Evolutionary conservation across 192 early-diverging fungal species (phyloP), one percentile per base, ranked within the genome.

Genomic region (Gonapodya sp.): DNA sequence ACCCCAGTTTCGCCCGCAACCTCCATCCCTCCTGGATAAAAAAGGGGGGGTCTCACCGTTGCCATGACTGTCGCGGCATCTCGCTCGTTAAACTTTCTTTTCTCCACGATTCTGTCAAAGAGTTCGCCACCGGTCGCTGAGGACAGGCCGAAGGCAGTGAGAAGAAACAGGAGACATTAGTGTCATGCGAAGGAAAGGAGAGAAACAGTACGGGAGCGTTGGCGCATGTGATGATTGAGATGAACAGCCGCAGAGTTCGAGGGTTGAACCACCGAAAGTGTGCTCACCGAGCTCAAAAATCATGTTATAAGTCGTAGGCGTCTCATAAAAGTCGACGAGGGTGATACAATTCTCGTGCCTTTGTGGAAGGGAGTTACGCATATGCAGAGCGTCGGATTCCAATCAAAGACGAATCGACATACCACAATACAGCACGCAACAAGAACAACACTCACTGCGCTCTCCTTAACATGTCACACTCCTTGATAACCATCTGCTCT

Each of bases 41-140:
- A n/a, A n/a, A n/a, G n/a, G n/a, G n/a, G n/a, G n/a, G n/a, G n/a
- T n/a, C n/a, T 64, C 24, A 64, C 75, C 75, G 75, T 77, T 8
- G 75, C 75, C 75, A 77, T 77, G 34, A 77, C 75, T 2, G 34
- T 33, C 18, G 75, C 75, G 18, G 94, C 88, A 46, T 97, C 94
- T 35, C 84, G 78, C 85, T 98, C 97, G 35, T 88, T 85, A 78
- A 95, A 90, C 46, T 86, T 88, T 78, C 92, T 89, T 34, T 92
- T 90, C 36, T 91, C 91, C 31, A 94, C 91, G 79, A 98, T 96
- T 36, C 93, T 92, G 79, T 97, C 96, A 87, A 98, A 98, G 24
- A 98, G 85, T 84, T 98, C 96, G 78, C 96, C 96, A 79, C 94
- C 95, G 8, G 46, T 64, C 24, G 46, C 46, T 64, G 46, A 64